phyloP scores from a whole-genome alignment of 2,329 filamentous ascomycete genomes.

The Arachnopeziza araneosa region DNA sequence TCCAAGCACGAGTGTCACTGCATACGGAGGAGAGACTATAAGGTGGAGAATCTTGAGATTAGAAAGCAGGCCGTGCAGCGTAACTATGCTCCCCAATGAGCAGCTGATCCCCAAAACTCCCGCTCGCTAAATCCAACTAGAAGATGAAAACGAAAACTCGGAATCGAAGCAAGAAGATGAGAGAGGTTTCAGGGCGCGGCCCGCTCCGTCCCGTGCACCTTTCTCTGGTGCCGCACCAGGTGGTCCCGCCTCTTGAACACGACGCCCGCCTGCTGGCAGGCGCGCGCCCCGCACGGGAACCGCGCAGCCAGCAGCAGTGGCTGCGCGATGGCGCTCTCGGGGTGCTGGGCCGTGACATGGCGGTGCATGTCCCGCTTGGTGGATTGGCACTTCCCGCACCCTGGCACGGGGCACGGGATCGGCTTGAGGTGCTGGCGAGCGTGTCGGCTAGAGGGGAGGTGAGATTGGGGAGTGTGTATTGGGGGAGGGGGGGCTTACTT shows the following conservation, averaged over 20 bases:
- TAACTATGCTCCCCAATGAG: neutral
- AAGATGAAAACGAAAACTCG: neutral
- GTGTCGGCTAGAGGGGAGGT: neutral
- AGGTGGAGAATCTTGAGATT: too few species aligned
- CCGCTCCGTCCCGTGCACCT: neutral
- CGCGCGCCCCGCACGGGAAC: neutral
- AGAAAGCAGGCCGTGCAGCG: too few species aligned
- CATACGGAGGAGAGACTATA: too few species aligned
- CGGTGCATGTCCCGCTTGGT: neutral
- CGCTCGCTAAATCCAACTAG: neutral
- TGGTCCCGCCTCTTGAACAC: neutral
- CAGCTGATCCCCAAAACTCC: neutral
- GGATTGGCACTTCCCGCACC: neutral
- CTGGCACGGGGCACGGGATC: neutral
- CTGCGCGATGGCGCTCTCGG: neutral
- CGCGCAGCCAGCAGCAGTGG: neutral
- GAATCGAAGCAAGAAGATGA: neutral
- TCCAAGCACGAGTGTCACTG: too few species aligned
- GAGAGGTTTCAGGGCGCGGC: neutral
- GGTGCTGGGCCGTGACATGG: neutral
- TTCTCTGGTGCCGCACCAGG: neutral
- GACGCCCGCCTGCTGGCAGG: neutral
- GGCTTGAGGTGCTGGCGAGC: neutral
- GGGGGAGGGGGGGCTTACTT: neutral
- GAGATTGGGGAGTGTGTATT: neutral